Evolutionary conservation across 2,329 filamentous ascomycete genomes (phyloP).

Genomic region (Colletotrichum sublineola): DNA sequence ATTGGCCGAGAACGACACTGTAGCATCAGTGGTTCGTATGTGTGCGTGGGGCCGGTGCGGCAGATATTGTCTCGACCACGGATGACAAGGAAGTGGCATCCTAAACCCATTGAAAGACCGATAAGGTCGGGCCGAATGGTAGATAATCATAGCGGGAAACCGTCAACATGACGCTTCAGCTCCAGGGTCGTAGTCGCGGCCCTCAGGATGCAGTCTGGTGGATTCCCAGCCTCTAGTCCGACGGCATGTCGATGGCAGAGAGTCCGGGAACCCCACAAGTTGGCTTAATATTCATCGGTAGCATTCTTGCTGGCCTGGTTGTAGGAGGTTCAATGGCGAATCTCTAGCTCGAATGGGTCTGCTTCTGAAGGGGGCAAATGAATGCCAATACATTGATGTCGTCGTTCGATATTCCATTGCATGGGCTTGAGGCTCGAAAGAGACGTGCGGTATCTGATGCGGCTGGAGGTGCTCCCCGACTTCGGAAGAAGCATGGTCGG

Average conservation of each 20-base stretch:
- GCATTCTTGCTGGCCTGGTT: not conserved
- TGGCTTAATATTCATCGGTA: too few species aligned
- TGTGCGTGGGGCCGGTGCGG: conserved; percentile 13
- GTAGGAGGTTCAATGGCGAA: not conserved
- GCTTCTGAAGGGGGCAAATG: not conserved
- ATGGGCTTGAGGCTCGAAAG: not conserved
- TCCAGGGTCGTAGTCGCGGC: not conserved
- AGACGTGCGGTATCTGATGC: not conserved
- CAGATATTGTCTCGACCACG: not conserved
- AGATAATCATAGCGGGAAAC: not conserved
- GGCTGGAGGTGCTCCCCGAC: not conserved
- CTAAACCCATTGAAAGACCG: not conserved
- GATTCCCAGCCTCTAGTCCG: not conserved
- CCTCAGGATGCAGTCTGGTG: not conserved
- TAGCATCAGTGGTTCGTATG: not conserved
- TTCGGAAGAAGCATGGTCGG: not conserved
- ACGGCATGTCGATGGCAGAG: not conserved
- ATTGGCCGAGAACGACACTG: not conserved
- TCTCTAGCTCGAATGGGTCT: too few species aligned
- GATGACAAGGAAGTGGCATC: not conserved
- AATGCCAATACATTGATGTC: too few species aligned
- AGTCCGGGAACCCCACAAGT: not conserved
- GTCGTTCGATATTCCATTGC: too few species aligned
- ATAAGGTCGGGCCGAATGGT: not conserved
- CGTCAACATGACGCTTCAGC: not conserved